phyloP scores from a whole-genome alignment of 768 basidiomycete species.

The Boletus eberwhitei region DNA sequence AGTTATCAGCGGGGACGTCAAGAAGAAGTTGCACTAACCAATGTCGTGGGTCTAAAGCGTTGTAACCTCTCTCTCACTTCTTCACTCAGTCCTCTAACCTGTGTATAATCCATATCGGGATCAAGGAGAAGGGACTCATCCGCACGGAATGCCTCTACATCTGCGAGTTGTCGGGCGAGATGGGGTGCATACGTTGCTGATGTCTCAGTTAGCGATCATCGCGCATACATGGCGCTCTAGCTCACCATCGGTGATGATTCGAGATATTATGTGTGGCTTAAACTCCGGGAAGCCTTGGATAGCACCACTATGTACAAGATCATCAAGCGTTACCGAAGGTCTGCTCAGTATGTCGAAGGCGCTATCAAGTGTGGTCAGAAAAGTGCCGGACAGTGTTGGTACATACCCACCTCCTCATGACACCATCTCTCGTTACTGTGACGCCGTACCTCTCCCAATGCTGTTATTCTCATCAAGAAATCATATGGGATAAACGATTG shows the following conservation, averaged over 20 bases:
- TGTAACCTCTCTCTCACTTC: conserved; percentile 70
- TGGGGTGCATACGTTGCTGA: conserved; percentile 62
- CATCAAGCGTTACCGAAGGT: conserved; percentile 45
- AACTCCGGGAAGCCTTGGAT: conserved; percentile 39
- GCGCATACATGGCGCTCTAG: not conserved
- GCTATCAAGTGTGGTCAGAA: conserved; percentile 37
- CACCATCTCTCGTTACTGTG: conserved; percentile 40
- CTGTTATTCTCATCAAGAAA: conserved; percentile 21
- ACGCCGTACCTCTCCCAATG: conserved; percentile 44
- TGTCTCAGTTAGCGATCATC: not conserved
- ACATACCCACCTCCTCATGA: conserved; percentile 38
- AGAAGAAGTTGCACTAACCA: conserved; percentile 38
- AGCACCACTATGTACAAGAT: conserved; percentile 45
- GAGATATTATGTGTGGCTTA: conserved; percentile 49
- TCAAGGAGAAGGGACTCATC: conserved; percentile 74
- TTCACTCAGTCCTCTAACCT: conserved; percentile 65
- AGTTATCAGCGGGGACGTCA: not conserved
- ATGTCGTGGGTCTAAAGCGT: conserved; percentile 59
- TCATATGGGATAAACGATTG: too few relatives aligned
- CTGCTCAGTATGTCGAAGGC: conserved; percentile 72
- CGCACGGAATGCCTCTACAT: conserved; percentile 67
- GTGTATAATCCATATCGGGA: conserved; percentile 64
- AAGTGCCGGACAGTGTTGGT: not conserved
- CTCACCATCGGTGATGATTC: conserved; percentile 72
- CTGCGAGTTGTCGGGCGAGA: conserved; percentile 68